Evolutionary conservation across 2,329 filamentous ascomycete species (phyloP).

Genomic region (Phialophora tarda): DNA sequence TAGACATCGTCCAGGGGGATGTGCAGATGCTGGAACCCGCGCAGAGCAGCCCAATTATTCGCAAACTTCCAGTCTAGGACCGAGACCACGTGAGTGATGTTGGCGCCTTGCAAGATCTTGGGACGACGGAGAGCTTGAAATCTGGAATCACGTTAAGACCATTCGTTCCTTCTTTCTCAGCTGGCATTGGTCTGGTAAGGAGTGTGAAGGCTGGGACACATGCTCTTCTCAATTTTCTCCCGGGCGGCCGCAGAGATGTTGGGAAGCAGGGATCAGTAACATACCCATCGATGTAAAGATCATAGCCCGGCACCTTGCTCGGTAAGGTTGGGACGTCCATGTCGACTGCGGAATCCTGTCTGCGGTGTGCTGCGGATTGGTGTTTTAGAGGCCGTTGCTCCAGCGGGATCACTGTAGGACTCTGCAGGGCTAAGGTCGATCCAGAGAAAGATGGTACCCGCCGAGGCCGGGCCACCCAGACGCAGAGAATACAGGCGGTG

Average conservation of each 20-base stretch:
- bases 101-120: conserved; percentile 70
- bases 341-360: neutral
- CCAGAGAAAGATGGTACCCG: neutral
- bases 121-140: conserved; percentile 78
- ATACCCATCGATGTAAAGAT: conserved; percentile 81
- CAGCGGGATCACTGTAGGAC: neutral
- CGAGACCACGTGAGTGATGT: conserved; percentile 90
- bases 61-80: conserved; percentile 69
- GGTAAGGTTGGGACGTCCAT: conserved; percentile 36
- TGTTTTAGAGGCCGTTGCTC: neutral
- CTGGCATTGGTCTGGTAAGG: neutral
- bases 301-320: conserved; percentile 64
- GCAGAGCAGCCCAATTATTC: conserved; percentile 57
- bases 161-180: neutral
- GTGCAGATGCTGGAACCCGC: conserved; percentile 71
- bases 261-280: conserved; percentile 9
- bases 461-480: conserved; percentile 4
- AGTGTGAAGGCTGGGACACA: neutral
- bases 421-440: neutral
- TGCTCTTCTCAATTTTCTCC: neutral
- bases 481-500: conserved; percentile 17
- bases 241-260: neutral
- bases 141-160: conserved; percentile 55
- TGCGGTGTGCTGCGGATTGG: neutral
- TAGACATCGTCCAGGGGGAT: conserved; percentile 91